Evolutionary conservation across 2,329 filamentous ascomycete species (phyloP), one percentile per base, ranked within the genome.

Genomic region (Bipolaris oryzae): DNA sequence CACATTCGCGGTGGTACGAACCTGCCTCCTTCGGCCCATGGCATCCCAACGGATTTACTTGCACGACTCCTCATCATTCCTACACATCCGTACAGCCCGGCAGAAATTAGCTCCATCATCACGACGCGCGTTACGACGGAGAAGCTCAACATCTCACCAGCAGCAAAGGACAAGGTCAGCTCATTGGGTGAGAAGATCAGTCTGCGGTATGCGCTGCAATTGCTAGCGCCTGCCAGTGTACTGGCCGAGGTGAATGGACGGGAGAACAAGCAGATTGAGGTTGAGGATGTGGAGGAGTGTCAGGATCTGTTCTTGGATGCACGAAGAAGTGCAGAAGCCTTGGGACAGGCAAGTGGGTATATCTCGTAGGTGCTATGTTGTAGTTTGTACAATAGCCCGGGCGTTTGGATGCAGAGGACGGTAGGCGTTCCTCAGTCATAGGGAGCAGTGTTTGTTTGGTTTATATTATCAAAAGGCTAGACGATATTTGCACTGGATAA

Each of bases 11-110:
- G 94, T 73, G 85, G 89, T 68, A 86, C 91, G 76, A 84, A 90
- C 68, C 67, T 77, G 46, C 80, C 73, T 9, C 64, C 74, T 1
- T 92, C 92, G 53, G 91, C 95, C 3, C 95, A 99, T 79, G 95
- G 95, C 72, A 89, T 99, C 67, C 95, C 95, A 15, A 87, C 94
- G 9, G 95, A 99, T 77, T 92, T 99, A 67, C 85, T 99, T 53
- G 90, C 91, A 52, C 92, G 95, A 58, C 87, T 99, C 53, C 90
- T 99, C 73, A 98, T 99, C 79, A 89, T 99, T 71, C 95, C 95
- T 42, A 99, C 95, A 16, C 90, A 92, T 67, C 88, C 92, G 10
- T 99, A 98, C 80, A 85, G 88, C 59, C 85, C 88, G 39, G 87
- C 92, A 15, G 95, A 99, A 80, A 96, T 99, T 76, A 92, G 92